Percentiles rank a stretch among this genome's conserved stretches.
Conservation (phyloP, 257 asterid species). For the Fraxinus americana region DNA sequence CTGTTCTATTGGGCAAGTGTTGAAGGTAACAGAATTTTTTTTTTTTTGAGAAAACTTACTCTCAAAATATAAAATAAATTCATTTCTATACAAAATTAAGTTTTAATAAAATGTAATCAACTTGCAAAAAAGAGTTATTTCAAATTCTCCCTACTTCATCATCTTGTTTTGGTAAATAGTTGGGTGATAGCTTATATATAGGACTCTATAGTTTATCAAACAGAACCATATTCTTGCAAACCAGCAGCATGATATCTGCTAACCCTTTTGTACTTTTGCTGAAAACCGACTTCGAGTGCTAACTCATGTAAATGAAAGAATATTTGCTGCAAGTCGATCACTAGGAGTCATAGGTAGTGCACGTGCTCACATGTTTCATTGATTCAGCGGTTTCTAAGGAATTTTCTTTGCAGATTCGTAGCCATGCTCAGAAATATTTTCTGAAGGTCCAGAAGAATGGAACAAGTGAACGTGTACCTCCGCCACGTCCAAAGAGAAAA, state of each 20-base stretch:
- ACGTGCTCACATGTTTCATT: not conserved
- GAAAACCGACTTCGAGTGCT: not conserved
- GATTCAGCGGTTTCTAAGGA: not conserved
- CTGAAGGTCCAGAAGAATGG: slow-evolving; percentile 89
- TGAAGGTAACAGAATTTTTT: not conserved
- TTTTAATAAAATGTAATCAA: not conserved
- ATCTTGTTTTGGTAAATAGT: not conserved
- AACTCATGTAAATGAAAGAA: not conserved
- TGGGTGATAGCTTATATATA: not conserved
- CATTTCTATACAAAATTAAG: not conserved
- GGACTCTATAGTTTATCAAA: not conserved
- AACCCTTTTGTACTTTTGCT: not conserved
- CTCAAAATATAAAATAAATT: not conserved
- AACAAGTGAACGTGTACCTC: slow-evolving; percentile 81
- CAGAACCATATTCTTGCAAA: not conserved
- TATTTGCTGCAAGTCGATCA: slow-evolving; percentile 7
- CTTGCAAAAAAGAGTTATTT: not conserved
- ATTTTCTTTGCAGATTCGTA: slow-evolving; percentile 72
- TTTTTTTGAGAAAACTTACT: not conserved
- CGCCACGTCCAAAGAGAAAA: slow-evolving; percentile 97
- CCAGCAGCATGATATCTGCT: not conserved
- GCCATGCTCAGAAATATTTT: slow-evolving; percentile 96
- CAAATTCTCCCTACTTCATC: not conserved
- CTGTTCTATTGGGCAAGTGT: not conserved
- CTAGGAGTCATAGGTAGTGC: not conserved